These are phyloP conservation scores for Nicotiana obtusifolia DNA, from an alignment of 257 asterid species.

Conservation along the genomic window DNA sequence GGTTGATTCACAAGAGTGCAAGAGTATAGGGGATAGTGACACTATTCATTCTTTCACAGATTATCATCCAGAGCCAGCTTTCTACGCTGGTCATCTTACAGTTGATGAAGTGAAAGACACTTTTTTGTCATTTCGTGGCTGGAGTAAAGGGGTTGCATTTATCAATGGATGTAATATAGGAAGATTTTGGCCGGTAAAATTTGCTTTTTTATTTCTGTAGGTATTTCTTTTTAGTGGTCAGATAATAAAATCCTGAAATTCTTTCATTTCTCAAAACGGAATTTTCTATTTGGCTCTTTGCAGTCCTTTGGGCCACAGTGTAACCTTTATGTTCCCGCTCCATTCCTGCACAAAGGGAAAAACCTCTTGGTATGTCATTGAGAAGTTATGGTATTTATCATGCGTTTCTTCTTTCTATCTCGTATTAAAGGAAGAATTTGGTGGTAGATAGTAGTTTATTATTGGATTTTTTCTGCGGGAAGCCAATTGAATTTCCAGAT, in stretches of 20 bases:
- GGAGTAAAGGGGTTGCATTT: conserved; percentile 88
- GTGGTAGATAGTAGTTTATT: neutral
- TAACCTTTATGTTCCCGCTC: conserved; percentile 85
- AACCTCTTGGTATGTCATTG: conserved; percentile 58
- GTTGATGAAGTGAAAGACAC: conserved; percentile 61
- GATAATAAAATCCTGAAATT: neutral
- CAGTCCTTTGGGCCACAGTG: conserved; percentile 95
- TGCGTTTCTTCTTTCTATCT: neutral
- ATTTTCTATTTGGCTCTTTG: conserved; percentile 19
- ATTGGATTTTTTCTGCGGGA: neutral
- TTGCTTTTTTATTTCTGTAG: neutral
- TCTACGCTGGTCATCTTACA: conserved; percentile 55
- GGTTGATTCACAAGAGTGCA: neutral
- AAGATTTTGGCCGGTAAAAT: conserved; percentile 86
- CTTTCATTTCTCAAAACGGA: neutral
- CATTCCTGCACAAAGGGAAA: conserved; percentile 63
- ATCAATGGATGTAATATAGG: conserved; percentile 70
- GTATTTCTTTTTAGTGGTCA: neutral
- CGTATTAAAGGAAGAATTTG: neutral
- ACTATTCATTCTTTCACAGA: conserved; percentile 30
- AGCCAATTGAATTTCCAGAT: neutral
- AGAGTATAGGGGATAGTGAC: neutral
- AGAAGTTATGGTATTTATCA: neutral
- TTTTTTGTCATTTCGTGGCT: conserved; percentile 68
- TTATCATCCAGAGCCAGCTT: conserved; percentile 51